Conservation (phyloP, 2,329 filamentous ascomycete genomes). For the Cladophialophora carrionii region DNA sequence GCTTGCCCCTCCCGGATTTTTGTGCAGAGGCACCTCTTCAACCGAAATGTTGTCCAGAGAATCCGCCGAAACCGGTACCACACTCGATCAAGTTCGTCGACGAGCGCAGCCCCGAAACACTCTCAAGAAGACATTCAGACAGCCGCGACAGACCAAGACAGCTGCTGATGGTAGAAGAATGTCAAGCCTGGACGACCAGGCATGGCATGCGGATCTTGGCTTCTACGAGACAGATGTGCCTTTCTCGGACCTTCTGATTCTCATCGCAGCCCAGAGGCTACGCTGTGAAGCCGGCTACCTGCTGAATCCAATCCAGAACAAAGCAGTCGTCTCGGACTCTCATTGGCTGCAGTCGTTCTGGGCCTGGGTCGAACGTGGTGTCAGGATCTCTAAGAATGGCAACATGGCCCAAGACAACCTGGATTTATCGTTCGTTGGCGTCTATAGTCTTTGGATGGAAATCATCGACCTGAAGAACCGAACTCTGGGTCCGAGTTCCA, state of each 20-base stretch:
- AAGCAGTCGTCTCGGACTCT: constrained; percentile 59
- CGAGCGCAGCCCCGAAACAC: constrained; percentile 29
- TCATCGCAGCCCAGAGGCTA: constrained; percentile 50
- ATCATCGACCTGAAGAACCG: constrained; percentile 49
- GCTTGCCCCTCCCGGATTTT: constrained; percentile 27
- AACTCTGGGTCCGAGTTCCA: constrained; percentile 29
- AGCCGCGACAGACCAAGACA: constrained; percentile 29
- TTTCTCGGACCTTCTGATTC: constrained; percentile 47
- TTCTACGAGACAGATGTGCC: constrained; percentile 39
- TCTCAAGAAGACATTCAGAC: constrained; percentile 28
- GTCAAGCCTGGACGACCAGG: constrained; percentile 32
- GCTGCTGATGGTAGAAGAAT: constrained; percentile 20
- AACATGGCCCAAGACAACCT: constrained; percentile 61
- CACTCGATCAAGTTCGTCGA: constrained; percentile 22
- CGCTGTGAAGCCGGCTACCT: constrained; percentile 60
- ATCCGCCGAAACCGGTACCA: constrained; percentile 1
- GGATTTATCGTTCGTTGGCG: constrained; percentile 65
- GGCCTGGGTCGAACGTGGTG: constrained; percentile 59
- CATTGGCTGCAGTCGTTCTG: constrained; percentile 62
- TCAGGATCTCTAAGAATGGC: constrained; percentile 48
- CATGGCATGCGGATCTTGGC: constrained; percentile 32
- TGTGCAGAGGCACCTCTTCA: constrained; percentile 25
- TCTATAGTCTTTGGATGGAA: constrained; percentile 62
- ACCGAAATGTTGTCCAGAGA: constrained; percentile 2
- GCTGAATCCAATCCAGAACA: constrained; percentile 60